Base-by-base conservation (phyloP, 2,329 filamentous ascomycete genomes). In the Coniochaeta prunicola region DNA sequence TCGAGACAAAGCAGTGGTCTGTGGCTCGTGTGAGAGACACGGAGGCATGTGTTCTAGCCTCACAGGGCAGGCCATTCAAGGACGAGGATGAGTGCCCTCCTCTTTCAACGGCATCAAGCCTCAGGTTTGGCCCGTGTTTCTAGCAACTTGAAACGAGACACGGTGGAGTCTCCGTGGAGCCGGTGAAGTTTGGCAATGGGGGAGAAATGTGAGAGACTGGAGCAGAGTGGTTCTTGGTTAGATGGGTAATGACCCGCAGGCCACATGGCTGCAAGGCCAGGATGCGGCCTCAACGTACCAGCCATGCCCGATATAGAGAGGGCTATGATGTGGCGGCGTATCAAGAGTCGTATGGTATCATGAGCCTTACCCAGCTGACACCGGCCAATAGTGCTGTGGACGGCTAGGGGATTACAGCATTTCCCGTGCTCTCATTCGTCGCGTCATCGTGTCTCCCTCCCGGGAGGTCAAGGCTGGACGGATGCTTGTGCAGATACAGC, bases 321-420 rank as follows among this genome's bases (percentile, higher is more conserved):
- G 45, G 45, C 45, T 50, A 50, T 50, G 45, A 50, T 50, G 45
- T 12, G 45, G 45, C 24, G 31, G 31, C 31, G n/a, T 33, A 33
- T 33, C 31, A 36, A 38, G 36, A 28, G 45, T 50, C 24, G n/a
- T 13, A 28, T 26, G n/a, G 45, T 17, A 2, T 28, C 45, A 28
- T 50, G 45, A 21, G 45, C 45, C 45, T 50, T 50, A 50, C 45
- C 45, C 45, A 50, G 45, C 45, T 50, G 45, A 50, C 45, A 50
- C 5, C 24, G 6, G 45, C 21, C 45, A 30, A 50, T 50, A 50
- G 45, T 28, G 24, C 45, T 50, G 21, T 17, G 45, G 45, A 21
- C 24, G 45, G n/a, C 5, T 15, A 30, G 45, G 26, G 17, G 21
- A 6, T 13, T 28, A 21, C n/a, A 3, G 6, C n/a, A 17, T 9